Evolutionary conservation across 2,329 filamentous ascomycete genomes (phyloP).

Genomic region (Pestalotiopsis fici): DNA sequence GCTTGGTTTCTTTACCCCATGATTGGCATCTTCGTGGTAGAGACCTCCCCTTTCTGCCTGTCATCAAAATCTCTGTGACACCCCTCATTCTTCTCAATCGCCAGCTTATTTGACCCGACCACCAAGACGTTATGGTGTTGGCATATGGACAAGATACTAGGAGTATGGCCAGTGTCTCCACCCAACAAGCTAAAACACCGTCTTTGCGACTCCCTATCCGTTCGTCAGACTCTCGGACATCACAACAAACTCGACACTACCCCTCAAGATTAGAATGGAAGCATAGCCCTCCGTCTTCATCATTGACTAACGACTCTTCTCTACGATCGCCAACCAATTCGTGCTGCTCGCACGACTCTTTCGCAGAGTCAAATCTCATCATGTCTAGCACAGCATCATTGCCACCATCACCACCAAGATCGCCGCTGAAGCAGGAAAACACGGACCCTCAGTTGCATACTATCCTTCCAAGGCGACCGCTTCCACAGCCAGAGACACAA

Average conservation of each 20-base stretch:
- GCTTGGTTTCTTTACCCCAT: conserved; percentile 15
- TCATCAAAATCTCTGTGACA: conserved; percentile 3
- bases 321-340: conserved; percentile 17
- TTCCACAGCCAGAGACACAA: background rate
- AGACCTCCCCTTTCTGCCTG: background rate
- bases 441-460: background rate
- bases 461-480: background rate
- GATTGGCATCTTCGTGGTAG: conserved; percentile 11
- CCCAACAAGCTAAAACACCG: background rate
- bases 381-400: conserved; percentile 17
- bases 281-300: background rate
- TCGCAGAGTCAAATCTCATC: conserved; percentile 14
- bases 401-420: conserved; percentile 19
- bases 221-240: background rate
- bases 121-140: background rate
- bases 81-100: conserved; percentile 1
- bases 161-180: background rate
- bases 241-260: background rate
- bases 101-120: background rate
- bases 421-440: conserved; percentile 15
- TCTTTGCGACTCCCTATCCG: background rate
- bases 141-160: conserved; percentile 12
- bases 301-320: conserved; percentile 6
- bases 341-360: conserved; percentile 17
- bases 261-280: background rate